These are phyloP conservation scores for Penicillium sp. DNA, from an alignment of 2,329 filamentous ascomycete species.

Conservation along the genomic window DNA sequence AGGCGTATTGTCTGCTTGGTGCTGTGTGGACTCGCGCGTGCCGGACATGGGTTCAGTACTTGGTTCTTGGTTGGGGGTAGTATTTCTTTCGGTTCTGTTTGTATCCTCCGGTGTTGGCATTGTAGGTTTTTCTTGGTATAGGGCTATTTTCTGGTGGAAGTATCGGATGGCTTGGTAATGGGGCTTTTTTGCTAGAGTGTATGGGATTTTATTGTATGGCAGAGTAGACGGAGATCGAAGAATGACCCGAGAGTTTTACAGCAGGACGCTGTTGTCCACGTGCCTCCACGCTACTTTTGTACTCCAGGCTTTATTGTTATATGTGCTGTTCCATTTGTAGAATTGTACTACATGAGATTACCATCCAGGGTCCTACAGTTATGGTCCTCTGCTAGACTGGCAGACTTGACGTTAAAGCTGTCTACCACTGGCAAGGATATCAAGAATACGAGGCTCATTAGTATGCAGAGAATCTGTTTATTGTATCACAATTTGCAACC, in stretches of 20 bases:
- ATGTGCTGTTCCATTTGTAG: background rate
- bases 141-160: background rate
- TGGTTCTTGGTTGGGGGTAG: background rate
- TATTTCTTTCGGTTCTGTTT: background rate
- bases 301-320: background rate
- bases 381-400: background rate
- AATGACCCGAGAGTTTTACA: background rate
- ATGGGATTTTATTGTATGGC: background rate
- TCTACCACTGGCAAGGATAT: background rate
- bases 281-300: background rate
- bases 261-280: background rate
- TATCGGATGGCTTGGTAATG: background rate
- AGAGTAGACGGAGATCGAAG: background rate
- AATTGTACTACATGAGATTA: background rate
- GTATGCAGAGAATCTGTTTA: background rate
- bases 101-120: background rate
- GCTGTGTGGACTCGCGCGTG: background rate
- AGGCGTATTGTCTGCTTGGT: background rate
- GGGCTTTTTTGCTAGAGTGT: too few species aligned
- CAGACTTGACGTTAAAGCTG: background rate
- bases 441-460: background rate
- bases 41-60: background rate
- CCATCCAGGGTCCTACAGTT: background rate
- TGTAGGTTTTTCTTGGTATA: background rate
- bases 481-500: background rate